Evolutionary conservation across 2,329 filamentous ascomycete species (phyloP), one percentile per base, ranked within the genome.

Genomic region (Onygenales sp.): DNA sequence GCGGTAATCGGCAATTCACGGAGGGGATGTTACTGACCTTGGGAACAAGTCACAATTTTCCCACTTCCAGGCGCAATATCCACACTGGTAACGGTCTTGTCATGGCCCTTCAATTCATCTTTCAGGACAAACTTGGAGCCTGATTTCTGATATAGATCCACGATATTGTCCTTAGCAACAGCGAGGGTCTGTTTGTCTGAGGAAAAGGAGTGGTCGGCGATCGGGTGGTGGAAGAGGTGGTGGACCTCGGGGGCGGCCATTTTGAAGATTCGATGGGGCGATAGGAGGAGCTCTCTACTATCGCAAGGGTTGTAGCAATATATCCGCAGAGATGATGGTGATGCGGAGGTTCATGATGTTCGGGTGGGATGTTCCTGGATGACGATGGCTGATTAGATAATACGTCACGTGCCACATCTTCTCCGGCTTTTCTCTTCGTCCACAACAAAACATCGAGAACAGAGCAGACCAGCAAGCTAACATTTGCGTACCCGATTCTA

Each of bases 251-350:
- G 89, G 56, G 85, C 71, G 53, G 88, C 78, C 92, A 97, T 97
- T 56, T 51, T 79, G 70, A 43, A 31, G 7, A 13, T 7, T 52
- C 51, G 51, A 54, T 49, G 50, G 54, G 54, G 75, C 78, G 85
- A 87, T 89, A 93, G 89, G 89, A 94, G 89, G 77, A 88, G 82
- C 89, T 95, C 93, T 97, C 93, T 86, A 97, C 93, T 96, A 93
- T 80, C 87, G 82, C 77, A 14, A 39, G 17, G 10, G 10, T 7
- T 3, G 8, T 41, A 8, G 27, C 4, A 38, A 4, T 13, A 11
- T 39, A 47, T 47, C 8, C 39, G n/a, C 32, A 44, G 21, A 27
- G 13, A 21, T 39, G 31, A 46, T 13, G n/a, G 35, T 47, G n/a
- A 10, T 32, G 14, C 17, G 7, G 38, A 11, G 13, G 33, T n/a